Evolutionary conservation across 73 alveolate species (phyloP).

Genomic region (Tetrahymena malaccensis): DNA sequence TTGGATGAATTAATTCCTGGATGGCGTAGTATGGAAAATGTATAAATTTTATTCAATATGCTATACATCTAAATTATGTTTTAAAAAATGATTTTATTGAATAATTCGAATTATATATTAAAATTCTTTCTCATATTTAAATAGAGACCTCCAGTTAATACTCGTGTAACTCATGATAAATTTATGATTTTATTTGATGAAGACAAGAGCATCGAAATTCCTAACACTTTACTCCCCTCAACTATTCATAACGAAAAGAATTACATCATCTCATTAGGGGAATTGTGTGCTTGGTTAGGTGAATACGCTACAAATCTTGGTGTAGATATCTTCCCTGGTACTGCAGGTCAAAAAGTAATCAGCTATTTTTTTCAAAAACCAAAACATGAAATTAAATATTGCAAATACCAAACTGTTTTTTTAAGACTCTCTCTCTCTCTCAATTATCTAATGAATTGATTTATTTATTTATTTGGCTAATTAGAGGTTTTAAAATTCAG

Average conservation of each 20-base stretch:
- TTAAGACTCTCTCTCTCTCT: no score
- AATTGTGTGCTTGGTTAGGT: conserved; percentile 85
- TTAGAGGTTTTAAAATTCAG: neutral
- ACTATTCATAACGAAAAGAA: conserved; percentile 74
- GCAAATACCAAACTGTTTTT: no score
- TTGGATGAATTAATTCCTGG: conserved; percentile 76
- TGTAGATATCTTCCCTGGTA: conserved; percentile 87
- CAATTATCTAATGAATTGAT: no score
- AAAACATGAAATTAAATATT: no score
- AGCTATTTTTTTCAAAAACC: no score
- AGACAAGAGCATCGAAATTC: conserved; percentile 48
- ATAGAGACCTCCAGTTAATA: conserved; percentile 81
- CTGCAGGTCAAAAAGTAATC: conserved; percentile 52
- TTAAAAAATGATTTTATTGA: neutral
- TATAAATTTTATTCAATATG: neutral
- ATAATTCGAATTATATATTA: neutral
- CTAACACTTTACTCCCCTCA: conserved; percentile 54
- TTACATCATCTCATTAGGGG: conserved; percentile 81
- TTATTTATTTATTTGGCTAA: neutral
- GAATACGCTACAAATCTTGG: conserved; percentile 86
- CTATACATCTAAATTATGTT: neutral
- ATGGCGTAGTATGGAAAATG: conserved; percentile 52
- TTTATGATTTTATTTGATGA: conserved; percentile 55
- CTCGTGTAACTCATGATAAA: conserved; percentile 80
- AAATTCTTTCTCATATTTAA: neutral